These are phyloP conservation scores for Phytophthora citricola DNA, from an alignment of 352 stramenopile species.

Conservation along the genomic window DNA sequence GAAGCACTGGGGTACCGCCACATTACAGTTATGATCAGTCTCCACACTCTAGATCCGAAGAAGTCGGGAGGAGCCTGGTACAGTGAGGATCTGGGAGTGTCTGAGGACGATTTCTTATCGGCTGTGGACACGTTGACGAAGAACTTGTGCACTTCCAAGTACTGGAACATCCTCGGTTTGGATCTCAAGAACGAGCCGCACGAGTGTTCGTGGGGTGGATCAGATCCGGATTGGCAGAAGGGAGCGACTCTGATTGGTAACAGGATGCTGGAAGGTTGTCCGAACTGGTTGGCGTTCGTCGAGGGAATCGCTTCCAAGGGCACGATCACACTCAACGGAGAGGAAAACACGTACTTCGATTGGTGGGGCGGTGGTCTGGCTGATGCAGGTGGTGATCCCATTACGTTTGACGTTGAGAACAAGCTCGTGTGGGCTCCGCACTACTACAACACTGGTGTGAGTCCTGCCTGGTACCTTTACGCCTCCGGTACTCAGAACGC, in stretches of 20 bases:
- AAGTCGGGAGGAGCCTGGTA: slow-evolving; percentile 65
- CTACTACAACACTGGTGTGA: slow-evolving; percentile 81
- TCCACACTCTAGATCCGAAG: slow-evolving; percentile 64
- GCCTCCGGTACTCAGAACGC: slow-evolving; percentile 43
- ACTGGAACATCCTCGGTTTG: slow-evolving; percentile 79
- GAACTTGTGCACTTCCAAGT: slow-evolving; percentile 56
- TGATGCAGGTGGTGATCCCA: slow-evolving; percentile 43
- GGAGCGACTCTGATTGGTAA: slow-evolving; percentile 68
- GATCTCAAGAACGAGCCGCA: slow-evolving; percentile 81
- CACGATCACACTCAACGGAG: slow-evolving; percentile 47
- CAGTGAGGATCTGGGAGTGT: slow-evolving; percentile 50
- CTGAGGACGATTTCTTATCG: slow-evolving; percentile 61
- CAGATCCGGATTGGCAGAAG: slow-evolving; percentile 56
- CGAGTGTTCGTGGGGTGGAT: slow-evolving; percentile 56
- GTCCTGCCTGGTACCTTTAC: slow-evolving; percentile 71
- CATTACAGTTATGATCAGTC: slow-evolving; percentile 73
- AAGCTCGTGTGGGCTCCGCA: slow-evolving; percentile 80
- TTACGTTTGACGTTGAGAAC: slow-evolving; percentile 51
- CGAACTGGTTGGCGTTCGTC: slow-evolving; percentile 73
- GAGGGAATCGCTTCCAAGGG: slow-evolving; percentile 65
- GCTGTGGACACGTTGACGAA: slow-evolving; percentile 65
- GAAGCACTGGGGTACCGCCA: slow-evolving; percentile 66
- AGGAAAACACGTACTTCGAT: slow-evolving; percentile 59
- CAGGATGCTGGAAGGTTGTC: slow-evolving; percentile 67
- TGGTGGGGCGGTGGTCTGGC: slow-evolving; percentile 74